phyloP scores from a whole-genome alignment of 257 asterid genomes.

The Solanum stenotomum region DNA sequence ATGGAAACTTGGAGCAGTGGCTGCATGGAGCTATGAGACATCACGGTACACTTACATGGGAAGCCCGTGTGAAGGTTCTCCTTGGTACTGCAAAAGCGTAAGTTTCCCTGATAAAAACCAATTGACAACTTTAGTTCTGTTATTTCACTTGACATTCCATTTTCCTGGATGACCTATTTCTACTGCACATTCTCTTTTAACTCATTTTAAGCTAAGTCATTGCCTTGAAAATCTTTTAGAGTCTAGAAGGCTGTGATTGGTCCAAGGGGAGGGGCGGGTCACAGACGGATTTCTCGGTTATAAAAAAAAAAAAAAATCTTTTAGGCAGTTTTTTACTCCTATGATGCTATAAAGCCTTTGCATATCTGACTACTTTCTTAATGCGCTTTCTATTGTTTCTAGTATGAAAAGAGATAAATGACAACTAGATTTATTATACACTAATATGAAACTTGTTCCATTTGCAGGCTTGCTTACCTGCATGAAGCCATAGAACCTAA shows the following conservation, averaged over 20 bases:
- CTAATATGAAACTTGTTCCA: not conserved
- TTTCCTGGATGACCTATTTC: not conserved
- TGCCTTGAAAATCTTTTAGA: not conserved
- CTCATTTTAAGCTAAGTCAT: not conserved
- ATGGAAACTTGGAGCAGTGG: slow-evolving; percentile 97
- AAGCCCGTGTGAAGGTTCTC: slow-evolving; percentile 88
- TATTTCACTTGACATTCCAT: not conserved
- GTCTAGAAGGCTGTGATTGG: too few relatives aligned
- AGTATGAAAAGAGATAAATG: not conserved
- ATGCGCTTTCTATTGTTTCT: not conserved
- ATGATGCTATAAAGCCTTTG: not conserved
- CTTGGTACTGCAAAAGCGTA: slow-evolving; percentile 98
- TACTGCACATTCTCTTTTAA: not conserved
- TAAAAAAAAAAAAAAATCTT: not conserved
- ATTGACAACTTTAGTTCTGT: not conserved
- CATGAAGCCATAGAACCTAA: slow-evolving; percentile 98
- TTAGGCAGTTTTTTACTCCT: not conserved
- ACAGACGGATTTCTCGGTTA: too few relatives aligned
- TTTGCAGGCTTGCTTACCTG: slow-evolving; percentile 83
- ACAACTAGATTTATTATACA: not conserved
- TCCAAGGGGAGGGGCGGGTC: too few relatives aligned
- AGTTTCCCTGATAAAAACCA: slow-evolving; percentile 15
- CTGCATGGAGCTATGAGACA: slow-evolving; percentile 95
- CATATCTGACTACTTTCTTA: not conserved
- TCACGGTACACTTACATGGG: slow-evolving; percentile 82